Base-by-base conservation (phyloP, 2,329 filamentous ascomycete genomes). In the Cladobotryum protrusum region DNA sequence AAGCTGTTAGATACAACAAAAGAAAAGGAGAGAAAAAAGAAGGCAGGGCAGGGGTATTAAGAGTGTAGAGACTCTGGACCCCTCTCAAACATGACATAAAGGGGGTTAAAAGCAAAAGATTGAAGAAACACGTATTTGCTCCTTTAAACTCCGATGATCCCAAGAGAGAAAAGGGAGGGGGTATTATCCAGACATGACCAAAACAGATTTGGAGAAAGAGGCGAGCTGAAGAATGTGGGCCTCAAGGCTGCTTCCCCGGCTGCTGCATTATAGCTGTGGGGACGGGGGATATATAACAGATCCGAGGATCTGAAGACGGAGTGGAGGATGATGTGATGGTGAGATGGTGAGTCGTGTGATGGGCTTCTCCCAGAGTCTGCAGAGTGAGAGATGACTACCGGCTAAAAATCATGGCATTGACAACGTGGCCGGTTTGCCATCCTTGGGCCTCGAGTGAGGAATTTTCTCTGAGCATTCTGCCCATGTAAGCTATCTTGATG, bases 401-500 rank as follows among this genome's bases (percentile, higher is more conserved):
- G 53, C 74, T 67, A 59, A 80, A 83, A 47, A 93, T 80, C 52
- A 93, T 73, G 18, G 85, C 89, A 63, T 91, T 93, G 48, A 95
- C 70, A 33, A 93, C 74, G 62, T 93, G 79, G 34, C 83, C 86
- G 53, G 79, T 75, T 59, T 83, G 79, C 87, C 88, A 96, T 44
- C 86, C 86, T 58, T 93, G 86, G 3, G 78, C 76, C 41, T 73
- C 67, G 15, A 96, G 71, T 1, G 84, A 76, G 17, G 79, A 64
- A 48, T 76, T 75, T 56, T 92, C 87, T 56, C 83, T 82, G 42
- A 96, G 76, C 45, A 91, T 80, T 63, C 83, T 89, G 57, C 91
- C 91, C 67, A 93, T 77, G 65, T 95, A 95, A 17, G 82, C 84
- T 52, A 96, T 78, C 48, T 82, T 81, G 45, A 96, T 73, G 43